Conservation (phyloP, 192 early-diverging fungal genomes). For the Phycomyces nitens region DNA sequence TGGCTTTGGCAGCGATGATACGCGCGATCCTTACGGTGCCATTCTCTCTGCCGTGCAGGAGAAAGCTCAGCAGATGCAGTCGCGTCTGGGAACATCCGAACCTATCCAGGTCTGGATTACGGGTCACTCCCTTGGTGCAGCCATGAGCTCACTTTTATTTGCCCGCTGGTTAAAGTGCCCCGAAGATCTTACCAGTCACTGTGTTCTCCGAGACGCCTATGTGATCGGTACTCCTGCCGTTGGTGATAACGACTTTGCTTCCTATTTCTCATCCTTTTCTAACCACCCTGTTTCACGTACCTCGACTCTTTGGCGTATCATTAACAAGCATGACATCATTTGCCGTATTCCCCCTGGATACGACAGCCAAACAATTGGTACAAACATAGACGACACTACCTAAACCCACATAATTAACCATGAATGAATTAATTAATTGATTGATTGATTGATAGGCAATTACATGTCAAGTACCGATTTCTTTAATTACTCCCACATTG, state of each 20-base stretch:
- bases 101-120: constrained; percentile 49
- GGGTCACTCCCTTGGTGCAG: constrained; percentile 53
- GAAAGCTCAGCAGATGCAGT: constrained; percentile 25
- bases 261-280: constrained; percentile 33
- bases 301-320: constrained; percentile 42
- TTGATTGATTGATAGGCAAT: no score
- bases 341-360: constrained; percentile 39
- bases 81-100: constrained; percentile 6
- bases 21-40: constrained; percentile 38
- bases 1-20: constrained; percentile 19
- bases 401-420: no score
- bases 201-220: constrained; percentile 42
- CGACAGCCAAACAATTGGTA: constrained; percentile 23
- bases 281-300: constrained; percentile 18
- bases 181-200: constrained; percentile 3
- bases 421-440: no score
- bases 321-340: constrained; percentile 43
- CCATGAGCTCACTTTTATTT: constrained; percentile 40
- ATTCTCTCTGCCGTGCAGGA: constrained; percentile 38
- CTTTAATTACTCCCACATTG: constrained; percentile 37
- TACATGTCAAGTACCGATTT: constrained; percentile 19
- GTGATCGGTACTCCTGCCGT: constrained; percentile 42
- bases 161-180: constrained; percentile 40
- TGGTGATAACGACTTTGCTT: constrained; percentile 44
- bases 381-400: no score